Evolutionary conservation across 2,329 filamentous ascomycete species (phyloP).

Genomic region (Beauveria bassiana): DNA sequence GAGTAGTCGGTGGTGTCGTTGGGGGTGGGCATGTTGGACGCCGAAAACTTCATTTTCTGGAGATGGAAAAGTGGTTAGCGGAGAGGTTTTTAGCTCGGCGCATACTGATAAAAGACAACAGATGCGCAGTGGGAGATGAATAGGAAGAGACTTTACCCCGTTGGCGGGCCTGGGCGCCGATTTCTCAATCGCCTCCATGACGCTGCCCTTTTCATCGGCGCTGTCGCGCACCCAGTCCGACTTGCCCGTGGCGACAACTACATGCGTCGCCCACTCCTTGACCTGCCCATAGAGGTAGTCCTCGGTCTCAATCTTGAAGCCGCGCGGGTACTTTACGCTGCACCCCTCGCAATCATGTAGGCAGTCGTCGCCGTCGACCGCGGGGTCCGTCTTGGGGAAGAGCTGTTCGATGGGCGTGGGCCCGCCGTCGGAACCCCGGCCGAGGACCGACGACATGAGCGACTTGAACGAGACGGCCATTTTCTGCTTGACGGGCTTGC

Average conservation of each 20-base stretch:
- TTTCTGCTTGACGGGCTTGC: conserved; percentile 28
- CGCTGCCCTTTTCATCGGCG: conserved; percentile 74
- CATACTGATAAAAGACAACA: not conserved
- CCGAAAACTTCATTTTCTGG: conserved; percentile 76
- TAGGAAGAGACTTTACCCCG: conserved; percentile 46
- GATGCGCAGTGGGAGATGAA: not conserved
- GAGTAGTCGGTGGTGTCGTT: conserved; percentile 54
- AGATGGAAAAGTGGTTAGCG: not conserved
- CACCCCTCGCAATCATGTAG: conserved; percentile 79
- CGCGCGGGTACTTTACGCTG: conserved; percentile 65
- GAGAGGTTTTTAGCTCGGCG: not conserved
- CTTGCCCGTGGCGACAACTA: conserved; percentile 92
- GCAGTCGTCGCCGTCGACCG: conserved; percentile 81
- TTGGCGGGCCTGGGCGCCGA: conserved; percentile 50
- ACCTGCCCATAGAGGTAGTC: conserved; percentile 80
- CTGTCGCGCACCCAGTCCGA: conserved; percentile 89
- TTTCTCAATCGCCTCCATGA: conserved; percentile 67
- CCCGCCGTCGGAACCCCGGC: conserved; percentile 15
- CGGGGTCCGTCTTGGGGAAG: conserved; percentile 68
- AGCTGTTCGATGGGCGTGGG: conserved; percentile 37
- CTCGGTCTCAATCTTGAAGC: conserved; percentile 64
- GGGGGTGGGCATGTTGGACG: conserved; percentile 82
- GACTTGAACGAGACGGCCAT: conserved; percentile 38
- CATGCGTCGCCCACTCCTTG: conserved; percentile 80
- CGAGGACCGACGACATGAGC: conserved; percentile 28